These are phyloP conservation scores for Daldinia loculata DNA, from an alignment of 495 filamentous ascomycete genomes.

Conservation along the genomic window DNA sequence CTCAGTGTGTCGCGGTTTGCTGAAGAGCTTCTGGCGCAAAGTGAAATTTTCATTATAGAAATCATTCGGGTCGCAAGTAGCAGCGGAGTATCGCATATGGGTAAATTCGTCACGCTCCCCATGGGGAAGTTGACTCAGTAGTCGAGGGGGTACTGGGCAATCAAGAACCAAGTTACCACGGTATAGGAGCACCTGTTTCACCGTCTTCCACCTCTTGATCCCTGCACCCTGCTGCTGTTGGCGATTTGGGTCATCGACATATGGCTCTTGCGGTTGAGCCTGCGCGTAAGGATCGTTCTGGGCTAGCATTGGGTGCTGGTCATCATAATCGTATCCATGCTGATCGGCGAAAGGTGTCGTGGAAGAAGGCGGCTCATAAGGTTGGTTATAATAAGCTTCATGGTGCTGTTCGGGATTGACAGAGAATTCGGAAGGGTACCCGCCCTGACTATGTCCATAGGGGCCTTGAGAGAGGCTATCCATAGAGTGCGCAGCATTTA, in stretches of 20 bases:
- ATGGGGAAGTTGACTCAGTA: constrained; percentile 86
- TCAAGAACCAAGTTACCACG: constrained; percentile 97
- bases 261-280: constrained; percentile 52
- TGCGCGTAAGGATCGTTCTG: constrained; percentile 56
- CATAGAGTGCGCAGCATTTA: constrained; percentile 72
- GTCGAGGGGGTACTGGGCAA: constrained; percentile 90
- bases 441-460: constrained; percentile 74
- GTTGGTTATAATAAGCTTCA: constrained; percentile 84
- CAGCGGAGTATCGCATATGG: constrained; percentile 97
- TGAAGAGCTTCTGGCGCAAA: constrained; percentile 91
- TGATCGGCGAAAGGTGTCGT: constrained; percentile 58
- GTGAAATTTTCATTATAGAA: constrained; percentile 92
- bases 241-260: constrained; percentile 57
- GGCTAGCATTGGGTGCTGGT: constrained; percentile 60
- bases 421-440: constrained; percentile 70
- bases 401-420: constrained; percentile 85
- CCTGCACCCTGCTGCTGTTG: constrained; percentile 65
- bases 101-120: constrained; percentile 97
- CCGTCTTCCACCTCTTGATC: constrained; percentile 94
- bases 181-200: constrained; percentile 97
- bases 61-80: constrained; percentile 90
- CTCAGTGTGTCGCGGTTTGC: constrained; percentile 92
- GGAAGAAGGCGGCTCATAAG: constrained; percentile 72
- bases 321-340: constrained; percentile 62
- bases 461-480: constrained; percentile 70